Evolutionary conservation across 148 eudicot species (phyloP).

Genomic region (Chenopodium berlandieri): DNA sequence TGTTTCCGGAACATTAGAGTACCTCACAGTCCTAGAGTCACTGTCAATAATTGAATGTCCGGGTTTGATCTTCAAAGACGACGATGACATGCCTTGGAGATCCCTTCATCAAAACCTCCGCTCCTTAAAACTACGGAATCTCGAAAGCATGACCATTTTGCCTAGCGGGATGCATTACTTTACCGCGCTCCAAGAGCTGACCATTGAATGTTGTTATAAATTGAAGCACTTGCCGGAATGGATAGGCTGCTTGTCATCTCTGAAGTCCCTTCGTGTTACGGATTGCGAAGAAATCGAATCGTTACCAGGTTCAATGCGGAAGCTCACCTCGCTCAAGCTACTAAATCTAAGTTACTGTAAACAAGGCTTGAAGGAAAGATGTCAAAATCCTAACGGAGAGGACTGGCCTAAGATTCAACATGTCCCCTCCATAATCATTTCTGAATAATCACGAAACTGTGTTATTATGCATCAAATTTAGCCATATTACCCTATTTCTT

Average conservation of each 20-base stretch:
- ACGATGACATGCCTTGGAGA: constrained; percentile 6
- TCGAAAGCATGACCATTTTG: neutral
- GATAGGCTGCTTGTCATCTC: constrained; percentile 11
- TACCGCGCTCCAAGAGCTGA: neutral
- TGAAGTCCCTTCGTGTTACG: neutral
- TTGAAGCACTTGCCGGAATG: constrained; percentile 10
- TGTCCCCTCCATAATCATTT: neutral
- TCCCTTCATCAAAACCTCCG: constrained; percentile 2
- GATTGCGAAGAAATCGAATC: neutral
- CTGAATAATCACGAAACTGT: no score
- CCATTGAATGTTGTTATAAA: neutral
- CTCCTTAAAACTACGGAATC: neutral
- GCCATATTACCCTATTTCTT: no score
- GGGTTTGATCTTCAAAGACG: neutral
- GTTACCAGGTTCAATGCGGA: constrained; percentile 13
- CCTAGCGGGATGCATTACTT: constrained; percentile 12
- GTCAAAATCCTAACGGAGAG: neutral
- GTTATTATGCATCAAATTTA: no score
- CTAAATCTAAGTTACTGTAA: neutral
- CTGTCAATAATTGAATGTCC: neutral
- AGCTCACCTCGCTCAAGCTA: constrained; percentile 2
- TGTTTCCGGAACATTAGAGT: constrained; percentile 21
- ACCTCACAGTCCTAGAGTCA: constrained; percentile 21
- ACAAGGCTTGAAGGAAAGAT: neutral
- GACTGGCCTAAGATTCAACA: constrained; percentile 21